Evolutionary conservation across 495 filamentous ascomycete species (phyloP).

Genomic region (Oleoguttula mirabilis): DNA sequence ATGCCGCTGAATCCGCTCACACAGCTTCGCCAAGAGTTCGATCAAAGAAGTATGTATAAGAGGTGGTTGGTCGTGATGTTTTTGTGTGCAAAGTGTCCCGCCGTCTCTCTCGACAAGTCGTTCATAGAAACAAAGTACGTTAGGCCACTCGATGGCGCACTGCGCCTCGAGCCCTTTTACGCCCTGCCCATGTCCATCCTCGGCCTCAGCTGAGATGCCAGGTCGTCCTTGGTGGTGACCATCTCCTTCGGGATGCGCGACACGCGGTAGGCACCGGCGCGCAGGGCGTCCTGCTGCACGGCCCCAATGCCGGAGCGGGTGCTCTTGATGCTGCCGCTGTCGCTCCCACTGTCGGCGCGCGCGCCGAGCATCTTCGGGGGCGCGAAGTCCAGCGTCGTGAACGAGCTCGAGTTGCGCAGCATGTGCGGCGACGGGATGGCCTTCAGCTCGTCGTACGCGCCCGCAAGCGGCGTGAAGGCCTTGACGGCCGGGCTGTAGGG

Average conservation of each 20-base stretch:
- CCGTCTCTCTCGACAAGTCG: too few relatives aligned
- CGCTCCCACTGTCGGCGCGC: conserved; percentile 51
- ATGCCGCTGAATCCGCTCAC: too few relatives aligned
- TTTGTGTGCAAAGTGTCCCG: too few relatives aligned
- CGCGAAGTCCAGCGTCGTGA: conserved; percentile 88
- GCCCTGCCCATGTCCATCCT: conserved; percentile 55
- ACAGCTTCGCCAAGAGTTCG: too few relatives aligned
- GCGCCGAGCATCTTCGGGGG: conserved; percentile 67
- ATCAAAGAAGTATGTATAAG: too few relatives aligned
- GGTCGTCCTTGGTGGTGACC: conserved; percentile 67
- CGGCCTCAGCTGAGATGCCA: conserved; percentile 60
- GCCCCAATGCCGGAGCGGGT: conserved; percentile 55
- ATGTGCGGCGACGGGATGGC: conserved; percentile 62
- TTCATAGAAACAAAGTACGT: too few relatives aligned
- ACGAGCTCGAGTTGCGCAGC: conserved; percentile 80
- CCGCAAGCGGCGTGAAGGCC: conserved; percentile 63
- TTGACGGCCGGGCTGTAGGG: conserved; percentile 61
- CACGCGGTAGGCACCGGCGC: conserved; percentile 79
- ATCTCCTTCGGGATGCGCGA: conserved; percentile 72
- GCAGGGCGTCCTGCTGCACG: conserved; percentile 61
- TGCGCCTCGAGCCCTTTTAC: too few relatives aligned
- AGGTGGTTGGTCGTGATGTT: too few relatives aligned
- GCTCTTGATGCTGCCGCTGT: conserved; percentile 82
- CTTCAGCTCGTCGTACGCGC: conserved; percentile 75
- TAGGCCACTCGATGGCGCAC: too few relatives aligned